These are phyloP conservation scores for Suhomyces terraborum DNA, from an alignment of 1,139 yeast genomes.

Conservation along the genomic window DNA sequence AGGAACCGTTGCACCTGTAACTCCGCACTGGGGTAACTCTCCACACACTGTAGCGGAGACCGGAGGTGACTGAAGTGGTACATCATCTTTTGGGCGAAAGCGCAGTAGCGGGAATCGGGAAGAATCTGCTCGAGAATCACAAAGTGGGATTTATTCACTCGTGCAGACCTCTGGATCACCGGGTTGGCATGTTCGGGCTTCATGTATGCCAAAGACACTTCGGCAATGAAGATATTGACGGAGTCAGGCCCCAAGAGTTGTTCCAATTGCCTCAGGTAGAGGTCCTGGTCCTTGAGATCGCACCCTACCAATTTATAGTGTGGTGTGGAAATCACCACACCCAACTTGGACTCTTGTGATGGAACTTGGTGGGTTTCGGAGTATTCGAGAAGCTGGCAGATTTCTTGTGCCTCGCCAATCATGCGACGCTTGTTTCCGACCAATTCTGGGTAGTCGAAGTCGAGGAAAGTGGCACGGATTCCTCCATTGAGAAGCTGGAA, in stretches of 20 bases:
- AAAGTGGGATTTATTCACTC: slow-evolving; percentile 57
- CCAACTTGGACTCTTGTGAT: slow-evolving; percentile 16
- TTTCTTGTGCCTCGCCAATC: slow-evolving; percentile 51
- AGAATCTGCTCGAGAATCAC: slow-evolving; percentile 70
- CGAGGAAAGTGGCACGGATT: slow-evolving; percentile 53
- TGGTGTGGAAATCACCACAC: slow-evolving; percentile 41
- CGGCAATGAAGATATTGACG: slow-evolving; percentile 69
- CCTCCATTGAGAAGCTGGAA: slow-evolving; percentile 48
- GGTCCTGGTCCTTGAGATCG: slow-evolving; percentile 55
- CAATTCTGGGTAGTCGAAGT: slow-evolving; percentile 76
- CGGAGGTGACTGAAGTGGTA: slow-evolving; percentile 66
- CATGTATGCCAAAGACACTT: slow-evolving; percentile 84
- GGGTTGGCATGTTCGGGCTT: slow-evolving; percentile 65
- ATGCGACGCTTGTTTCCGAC: slow-evolving; percentile 54
- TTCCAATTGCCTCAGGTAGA: slow-evolving; percentile 42
- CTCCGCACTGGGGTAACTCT: slow-evolving; percentile 52
- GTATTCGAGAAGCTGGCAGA: slow-evolving; percentile 49
- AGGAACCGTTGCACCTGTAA: slow-evolving; percentile 56
- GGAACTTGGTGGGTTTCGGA: slow-evolving; percentile 2
- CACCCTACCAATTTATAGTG: slow-evolving; percentile 69
- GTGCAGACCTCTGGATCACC: slow-evolving; percentile 51
- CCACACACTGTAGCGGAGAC: slow-evolving; percentile 71
- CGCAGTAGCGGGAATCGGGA: slow-evolving; percentile 62
- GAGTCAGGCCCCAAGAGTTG: slow-evolving; percentile 28
- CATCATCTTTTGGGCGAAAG: slow-evolving; percentile 76